Percentiles rank a stretch among this genome's conserved stretches.
Evolutionary conservation across 2,329 filamentous ascomycete species (phyloP).

Genomic region (Alternaria longipes): DNA sequence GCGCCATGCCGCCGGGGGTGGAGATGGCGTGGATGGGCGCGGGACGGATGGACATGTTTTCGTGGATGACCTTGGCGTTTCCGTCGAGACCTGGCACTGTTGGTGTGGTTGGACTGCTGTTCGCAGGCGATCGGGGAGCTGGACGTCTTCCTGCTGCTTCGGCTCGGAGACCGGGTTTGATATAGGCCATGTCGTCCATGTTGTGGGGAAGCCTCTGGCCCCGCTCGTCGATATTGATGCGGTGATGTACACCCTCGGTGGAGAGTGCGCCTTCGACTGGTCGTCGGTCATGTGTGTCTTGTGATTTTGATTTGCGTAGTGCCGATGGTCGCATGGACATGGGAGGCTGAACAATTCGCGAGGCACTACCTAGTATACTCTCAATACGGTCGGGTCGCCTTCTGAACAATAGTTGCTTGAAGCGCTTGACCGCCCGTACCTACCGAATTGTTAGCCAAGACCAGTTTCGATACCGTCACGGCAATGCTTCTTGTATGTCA

Average conservation of each 20-base stretch:
- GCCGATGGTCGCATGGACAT: constrained; percentile 58
- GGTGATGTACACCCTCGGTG: constrained; percentile 64
- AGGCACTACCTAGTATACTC: constrained; percentile 67
- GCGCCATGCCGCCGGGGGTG: constrained; percentile 20
- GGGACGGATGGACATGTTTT: constrained; percentile 46
- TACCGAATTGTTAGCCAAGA: constrained; percentile 44
- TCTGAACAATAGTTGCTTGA: constrained; percentile 76
- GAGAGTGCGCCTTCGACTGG: constrained; percentile 60
- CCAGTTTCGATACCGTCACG: neutral
- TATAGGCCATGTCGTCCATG: constrained; percentile 33
- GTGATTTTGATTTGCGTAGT: constrained; percentile 58
- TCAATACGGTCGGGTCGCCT: constrained; percentile 65
- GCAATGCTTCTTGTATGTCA: neutral
- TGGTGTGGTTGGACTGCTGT: constrained; percentile 32
- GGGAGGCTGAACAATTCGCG: constrained; percentile 67
- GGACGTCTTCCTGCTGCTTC: constrained; percentile 16
- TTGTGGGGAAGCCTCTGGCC: constrained; percentile 28
- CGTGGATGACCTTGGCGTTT: constrained; percentile 42
- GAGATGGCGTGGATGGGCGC: constrained; percentile 31
- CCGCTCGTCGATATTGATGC: constrained; percentile 51
- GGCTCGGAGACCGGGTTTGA: constrained; percentile 27
- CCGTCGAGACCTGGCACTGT: constrained; percentile 27
- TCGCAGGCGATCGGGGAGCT: constrained; percentile 15
- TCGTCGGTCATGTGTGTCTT: constrained; percentile 62
- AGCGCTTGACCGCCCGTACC: constrained; percentile 91